These are phyloP conservation scores for Plasmodium inui DNA, from an alignment of 169 alveolate genomes.

Conservation along the genomic window DNA sequence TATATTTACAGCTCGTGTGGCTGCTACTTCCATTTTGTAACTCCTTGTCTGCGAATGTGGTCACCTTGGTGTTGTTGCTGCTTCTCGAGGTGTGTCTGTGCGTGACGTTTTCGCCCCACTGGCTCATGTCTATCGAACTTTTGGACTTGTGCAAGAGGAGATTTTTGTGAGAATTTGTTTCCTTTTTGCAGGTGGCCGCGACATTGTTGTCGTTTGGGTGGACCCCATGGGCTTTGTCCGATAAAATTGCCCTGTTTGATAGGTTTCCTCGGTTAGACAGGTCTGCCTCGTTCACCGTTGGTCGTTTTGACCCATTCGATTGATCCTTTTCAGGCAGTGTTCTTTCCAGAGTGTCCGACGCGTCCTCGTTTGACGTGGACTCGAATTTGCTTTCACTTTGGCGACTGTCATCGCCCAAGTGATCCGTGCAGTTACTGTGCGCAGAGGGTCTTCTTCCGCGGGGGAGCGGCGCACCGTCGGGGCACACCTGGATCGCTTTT, in stretches of 20 bases:
- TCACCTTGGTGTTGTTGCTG: constrained; percentile 10
- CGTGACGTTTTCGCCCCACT: not conserved
- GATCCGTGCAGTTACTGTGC: not conserved
- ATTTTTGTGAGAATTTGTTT: not conserved
- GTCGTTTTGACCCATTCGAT: not conserved
- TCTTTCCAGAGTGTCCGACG: not conserved
- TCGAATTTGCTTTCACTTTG: constrained; percentile 1
- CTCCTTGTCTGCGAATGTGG: constrained; percentile 6
- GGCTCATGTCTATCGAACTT: not conserved
- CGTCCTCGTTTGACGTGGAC: not conserved
- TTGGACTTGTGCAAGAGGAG: not conserved
- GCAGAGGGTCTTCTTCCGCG: not conserved
- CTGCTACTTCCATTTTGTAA: constrained; percentile 1
- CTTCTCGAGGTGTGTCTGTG: not conserved
- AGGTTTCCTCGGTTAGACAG: not conserved
- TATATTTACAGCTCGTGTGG: not conserved
- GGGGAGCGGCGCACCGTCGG: not conserved
- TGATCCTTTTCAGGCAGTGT: not conserved
- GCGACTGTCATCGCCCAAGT: not conserved
- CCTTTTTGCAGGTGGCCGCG: not conserved
- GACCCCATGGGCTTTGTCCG: too few relatives aligned
- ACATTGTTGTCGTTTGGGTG: not conserved
- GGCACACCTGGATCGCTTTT: not conserved
- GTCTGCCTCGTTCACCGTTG: not conserved
- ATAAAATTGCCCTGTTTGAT: not conserved